phyloP scores from a whole-genome alignment of 192 early-diverging fungal species.

The Coemansia sp. region DNA sequence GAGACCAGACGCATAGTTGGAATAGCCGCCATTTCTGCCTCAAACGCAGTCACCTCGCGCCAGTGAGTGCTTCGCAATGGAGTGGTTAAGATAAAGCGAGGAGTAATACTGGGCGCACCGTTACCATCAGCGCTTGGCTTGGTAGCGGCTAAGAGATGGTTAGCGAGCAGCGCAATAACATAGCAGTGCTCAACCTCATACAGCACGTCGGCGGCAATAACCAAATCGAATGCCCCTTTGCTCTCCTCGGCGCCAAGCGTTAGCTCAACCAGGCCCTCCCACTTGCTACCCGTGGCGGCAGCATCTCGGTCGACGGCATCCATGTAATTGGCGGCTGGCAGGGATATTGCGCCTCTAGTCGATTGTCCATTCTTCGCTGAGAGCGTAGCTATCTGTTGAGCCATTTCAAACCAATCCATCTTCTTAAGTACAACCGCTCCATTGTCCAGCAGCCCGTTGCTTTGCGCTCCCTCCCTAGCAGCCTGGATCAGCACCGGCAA shows the following conservation, averaged over 20 bases:
- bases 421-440: neutral
- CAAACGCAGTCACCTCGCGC: conserved; percentile 18
- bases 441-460: conserved; percentile 11
- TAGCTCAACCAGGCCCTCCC: neutral
- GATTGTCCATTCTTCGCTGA: neutral
- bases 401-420: conserved; percentile 21
- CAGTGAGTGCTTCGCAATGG: conserved; percentile 13
- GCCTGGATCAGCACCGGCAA: conserved; percentile 17
- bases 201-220: conserved; percentile 27
- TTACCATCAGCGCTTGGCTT: neutral
- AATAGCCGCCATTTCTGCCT: conserved; percentile 19
- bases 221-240: conserved; percentile 9
- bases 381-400: neutral
- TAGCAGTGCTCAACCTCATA: conserved; percentile 28
- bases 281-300: neutral
- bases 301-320: conserved; percentile 6
- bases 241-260: neutral
- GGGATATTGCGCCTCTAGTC: neutral
- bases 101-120: neutral
- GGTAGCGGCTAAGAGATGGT: conserved; percentile 12
- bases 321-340: conserved; percentile 4
- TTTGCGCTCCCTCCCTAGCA: neutral
- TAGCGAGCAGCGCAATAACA: conserved; percentile 16
- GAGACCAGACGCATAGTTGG: conserved; percentile 4
- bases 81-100: conserved; percentile 16